Conservation (phyloP, 139 green algal species). For the Auxenochlorella pyrenoidosa region DNA sequence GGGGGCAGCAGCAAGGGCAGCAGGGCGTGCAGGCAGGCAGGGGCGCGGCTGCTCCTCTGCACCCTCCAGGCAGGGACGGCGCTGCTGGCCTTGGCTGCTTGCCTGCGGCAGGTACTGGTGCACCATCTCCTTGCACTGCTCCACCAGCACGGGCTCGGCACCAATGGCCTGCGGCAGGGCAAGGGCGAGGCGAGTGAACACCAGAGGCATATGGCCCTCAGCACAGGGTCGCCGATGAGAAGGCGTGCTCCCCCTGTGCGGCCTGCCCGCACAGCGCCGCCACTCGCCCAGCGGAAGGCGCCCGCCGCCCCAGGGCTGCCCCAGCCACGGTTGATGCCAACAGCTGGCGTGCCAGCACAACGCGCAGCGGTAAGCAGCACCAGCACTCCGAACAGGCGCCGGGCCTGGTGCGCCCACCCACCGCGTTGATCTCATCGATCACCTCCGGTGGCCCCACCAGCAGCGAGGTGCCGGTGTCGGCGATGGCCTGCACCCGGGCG, state of each 20-base stretch:
- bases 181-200: too few relatives aligned
- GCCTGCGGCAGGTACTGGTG: constrained; percentile 71
- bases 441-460: constrained; percentile 79
- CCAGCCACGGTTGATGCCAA: too few relatives aligned
- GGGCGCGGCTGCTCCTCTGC: too few relatives aligned
- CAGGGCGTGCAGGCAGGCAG: not conserved
- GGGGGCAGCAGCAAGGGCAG: too few relatives aligned
- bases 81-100: not conserved
- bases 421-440: constrained; percentile 82
- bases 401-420: not conserved
- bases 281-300: not conserved
- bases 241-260: too few relatives aligned
- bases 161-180: constrained; percentile 60
- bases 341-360: too few relatives aligned
- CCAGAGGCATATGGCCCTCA: too few relatives aligned
- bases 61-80: too few relatives aligned
- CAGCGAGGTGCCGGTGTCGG: constrained; percentile 92
- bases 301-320: not conserved
- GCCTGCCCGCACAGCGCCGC: too few relatives aligned
- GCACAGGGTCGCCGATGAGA: too few relatives aligned
- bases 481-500: constrained; percentile 76
- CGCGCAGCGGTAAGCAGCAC: not conserved
- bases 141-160: constrained; percentile 65
- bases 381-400: not conserved
- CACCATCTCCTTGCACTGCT: constrained; percentile 82